Evolutionary conservation across 2,329 filamentous ascomycete species (phyloP), one percentile per base, ranked within the genome.

Genomic region (Hypoxylon sp.): DNA sequence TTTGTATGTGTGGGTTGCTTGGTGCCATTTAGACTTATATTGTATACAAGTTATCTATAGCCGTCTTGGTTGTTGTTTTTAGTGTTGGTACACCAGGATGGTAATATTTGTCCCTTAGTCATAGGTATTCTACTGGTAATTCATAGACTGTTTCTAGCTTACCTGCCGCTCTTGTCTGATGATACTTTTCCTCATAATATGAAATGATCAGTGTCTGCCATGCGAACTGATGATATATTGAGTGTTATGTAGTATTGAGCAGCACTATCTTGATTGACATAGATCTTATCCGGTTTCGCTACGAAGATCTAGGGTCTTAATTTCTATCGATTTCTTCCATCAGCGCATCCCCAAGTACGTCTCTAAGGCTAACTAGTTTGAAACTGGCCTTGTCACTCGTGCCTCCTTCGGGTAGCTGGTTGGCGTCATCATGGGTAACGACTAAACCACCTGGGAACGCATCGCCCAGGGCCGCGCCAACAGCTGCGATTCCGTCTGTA

Each of bases 361-460:
- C 79, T 50, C 78, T 78, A 39, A 85, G 69, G 48, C 78, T 80
- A 2, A 85, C 76, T 15, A 87, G 59, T 77, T 88, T 87, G 71
- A 86, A 87, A 64, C 83, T 86, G 0, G 85, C 83, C 66, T 83
- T 78, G 0, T 78, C 76, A 21, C 81, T 84, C 0, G 83, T 85
- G 2, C 80, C 79, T 0, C 84, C 84, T 5, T 74, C 80, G 0
- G 80, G 76, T 6, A 85, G 73, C 75, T 87, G 81, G 62, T 87
- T 88, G 2, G 83, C 82, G 73, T 88, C 86, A 67, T 87, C 85
- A 63, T 87, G 85, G 11, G 84, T 81, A 3, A 87, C 84, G 2
- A 87, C 71, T 24, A 87, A 50, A 0, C 86, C 85, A 6, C 75
- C 71, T 0, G 81, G 81, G 56, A 83, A 85, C 21, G 79, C 77